Evolutionary conservation across 164 flowering plant species (phyloP).

Genomic region (grape (Vitis vinifera)): ASM3070453v1 NC_081807.1:2795501-2796000

Average conservation of each 20-base stretch:
- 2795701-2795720: constrained; percentile 73
- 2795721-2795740: constrained; percentile 87
- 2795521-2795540: constrained; percentile 64
- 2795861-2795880: no score
- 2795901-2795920: no score
- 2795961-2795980: neutral
- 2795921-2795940: no score
- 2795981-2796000: constrained; percentile 11
- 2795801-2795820: constrained; percentile 39
- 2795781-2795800: constrained; percentile 55
- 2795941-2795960: neutral
- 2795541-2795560: constrained; percentile 68
- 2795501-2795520: constrained; percentile 61
- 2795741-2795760: constrained; percentile 88
- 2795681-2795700: constrained; percentile 83
- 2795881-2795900: no score
- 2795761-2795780: constrained; percentile 88
- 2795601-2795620: constrained; percentile 66
- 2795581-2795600: constrained; percentile 85
- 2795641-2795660: constrained; percentile 81
- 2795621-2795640: constrained; percentile 34
- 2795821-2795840: constrained; percentile 21
- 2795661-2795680: constrained; percentile 63
- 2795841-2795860: no score
- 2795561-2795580: constrained; percentile 93